phyloP scores from a whole-genome alignment of 2,329 filamentous ascomycete genomes.

The Hymenoscyphus repandus region DNA sequence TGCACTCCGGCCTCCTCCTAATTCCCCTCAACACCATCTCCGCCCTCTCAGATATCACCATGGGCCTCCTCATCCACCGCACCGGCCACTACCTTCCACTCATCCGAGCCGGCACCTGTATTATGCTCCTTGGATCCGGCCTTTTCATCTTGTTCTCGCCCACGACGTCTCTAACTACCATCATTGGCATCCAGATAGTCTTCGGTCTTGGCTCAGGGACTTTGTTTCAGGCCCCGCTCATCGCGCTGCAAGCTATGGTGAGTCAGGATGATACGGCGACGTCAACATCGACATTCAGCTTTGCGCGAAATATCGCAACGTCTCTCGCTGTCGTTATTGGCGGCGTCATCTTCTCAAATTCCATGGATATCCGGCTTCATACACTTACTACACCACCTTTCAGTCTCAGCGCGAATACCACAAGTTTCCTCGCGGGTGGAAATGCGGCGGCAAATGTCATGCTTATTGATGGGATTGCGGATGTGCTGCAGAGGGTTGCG shows the following conservation, averaged over 20 bases:
- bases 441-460: conserved; percentile 27
- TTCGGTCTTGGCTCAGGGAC: conserved; percentile 59
- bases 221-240: conserved; percentile 62
- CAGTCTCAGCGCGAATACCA: too few species aligned
- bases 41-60: not conserved
- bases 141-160: conserved; percentile 56
- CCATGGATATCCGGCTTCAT: conserved; percentile 12
- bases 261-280: conserved; percentile 57
- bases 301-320: conserved; percentile 44
- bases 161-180: conserved; percentile 45
- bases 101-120: conserved; percentile 50
- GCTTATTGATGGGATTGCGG: conserved; percentile 34
- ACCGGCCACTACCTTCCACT: conserved; percentile 58
- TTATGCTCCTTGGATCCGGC: conserved; percentile 60
- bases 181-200: conserved; percentile 55
- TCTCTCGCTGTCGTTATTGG: conserved; percentile 40
- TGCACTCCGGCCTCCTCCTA: not conserved
- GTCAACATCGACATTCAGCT: conserved; percentile 56
- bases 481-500: conserved; percentile 9
- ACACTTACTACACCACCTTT: too few species aligned
- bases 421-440: conserved; percentile 4
- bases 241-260: conserved; percentile 60
- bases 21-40: not conserved
- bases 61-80: conserved; percentile 44
- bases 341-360: conserved; percentile 42